These are phyloP conservation scores for Juglanconis juglandina DNA, from an alignment of 2,329 filamentous ascomycete genomes.

Conservation along the genomic window DNA sequence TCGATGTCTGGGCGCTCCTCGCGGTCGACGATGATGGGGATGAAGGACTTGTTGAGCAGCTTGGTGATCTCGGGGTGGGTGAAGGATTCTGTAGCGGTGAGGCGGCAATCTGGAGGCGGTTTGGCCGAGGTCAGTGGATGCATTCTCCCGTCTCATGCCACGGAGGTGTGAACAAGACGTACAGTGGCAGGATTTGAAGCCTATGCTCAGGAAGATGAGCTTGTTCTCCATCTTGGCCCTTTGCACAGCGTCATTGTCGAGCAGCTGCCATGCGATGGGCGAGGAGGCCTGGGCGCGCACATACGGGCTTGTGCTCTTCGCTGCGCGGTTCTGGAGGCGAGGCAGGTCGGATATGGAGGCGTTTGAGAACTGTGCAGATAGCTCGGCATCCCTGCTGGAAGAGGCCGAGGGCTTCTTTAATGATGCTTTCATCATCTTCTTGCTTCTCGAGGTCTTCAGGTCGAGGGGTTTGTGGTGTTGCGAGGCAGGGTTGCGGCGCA, in stretches of 20 bases:
- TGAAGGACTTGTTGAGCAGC: constrained; percentile 80
- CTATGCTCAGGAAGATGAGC: constrained; percentile 88
- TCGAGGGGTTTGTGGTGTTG: neutral
- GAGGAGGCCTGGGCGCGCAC: constrained; percentile 75
- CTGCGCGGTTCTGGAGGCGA: constrained; percentile 35
- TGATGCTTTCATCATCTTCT: constrained; percentile 32
- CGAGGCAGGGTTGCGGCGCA: neutral
- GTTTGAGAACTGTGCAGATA: constrained; percentile 18
- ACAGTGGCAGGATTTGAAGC: constrained; percentile 96
- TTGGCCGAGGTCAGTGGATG: neutral
- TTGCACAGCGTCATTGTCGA: constrained; percentile 72
- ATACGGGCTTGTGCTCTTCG: constrained; percentile 47
- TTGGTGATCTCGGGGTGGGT: constrained; percentile 75
- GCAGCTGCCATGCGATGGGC: constrained; percentile 86
- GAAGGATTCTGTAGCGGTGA: constrained; percentile 92
- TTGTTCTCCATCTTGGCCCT: constrained; percentile 79
- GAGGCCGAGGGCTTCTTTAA: constrained; percentile 25
- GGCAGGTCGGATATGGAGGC: constrained; percentile 14
- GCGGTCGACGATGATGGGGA: constrained; percentile 88
- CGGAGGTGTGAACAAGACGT: constrained; percentile 33
- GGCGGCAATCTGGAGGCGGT: constrained; percentile 64
- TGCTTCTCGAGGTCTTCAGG: neutral
- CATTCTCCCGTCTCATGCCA: neutral
- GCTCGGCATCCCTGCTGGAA: constrained; percentile 11
- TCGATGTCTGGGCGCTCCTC: constrained; percentile 94